These are phyloP conservation scores for Alternaria consortialis DNA, from an alignment of 2,329 filamentous ascomycete species.

Conservation along the genomic window DNA sequence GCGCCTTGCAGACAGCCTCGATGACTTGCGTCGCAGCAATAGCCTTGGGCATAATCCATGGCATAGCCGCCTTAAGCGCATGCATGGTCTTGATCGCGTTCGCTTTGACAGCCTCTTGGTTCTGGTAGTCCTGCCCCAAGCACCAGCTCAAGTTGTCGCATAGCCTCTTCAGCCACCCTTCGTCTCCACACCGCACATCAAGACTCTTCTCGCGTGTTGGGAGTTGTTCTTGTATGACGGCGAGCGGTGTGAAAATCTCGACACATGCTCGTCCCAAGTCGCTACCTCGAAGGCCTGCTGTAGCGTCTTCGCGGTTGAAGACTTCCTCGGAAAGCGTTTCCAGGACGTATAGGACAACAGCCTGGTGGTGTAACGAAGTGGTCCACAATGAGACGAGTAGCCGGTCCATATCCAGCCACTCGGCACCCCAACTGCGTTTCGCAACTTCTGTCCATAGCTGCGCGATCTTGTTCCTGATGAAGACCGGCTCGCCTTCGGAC, in stretches of 20 bases:
- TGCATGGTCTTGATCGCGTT: slow-evolving; percentile 81
- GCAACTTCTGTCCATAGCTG: slow-evolving; percentile 95
- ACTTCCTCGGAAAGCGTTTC: slow-evolving; percentile 95
- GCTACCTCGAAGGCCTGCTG: slow-evolving; percentile 82
- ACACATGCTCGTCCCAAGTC: slow-evolving; percentile 88
- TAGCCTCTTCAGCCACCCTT: slow-evolving; percentile 87
- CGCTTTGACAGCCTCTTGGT: slow-evolving; percentile 71
- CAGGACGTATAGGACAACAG: slow-evolving; percentile 86
- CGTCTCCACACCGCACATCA: slow-evolving; percentile 76
- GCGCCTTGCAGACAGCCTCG: slow-evolving; percentile 51
- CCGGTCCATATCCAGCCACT: slow-evolving; percentile 95
- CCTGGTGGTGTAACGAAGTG: slow-evolving; percentile 71
- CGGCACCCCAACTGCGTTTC: slow-evolving; percentile 89
- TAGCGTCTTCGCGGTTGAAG: slow-evolving; percentile 88
- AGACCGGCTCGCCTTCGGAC: slow-evolving; percentile 76
- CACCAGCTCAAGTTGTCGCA: slow-evolving; percentile 78
- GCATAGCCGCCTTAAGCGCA: slow-evolving; percentile 79
- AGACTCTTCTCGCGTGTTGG: slow-evolving; percentile 74
- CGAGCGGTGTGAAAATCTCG: slow-evolving; percentile 87
- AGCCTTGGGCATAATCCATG: slow-evolving; percentile 87
- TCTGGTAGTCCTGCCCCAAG: slow-evolving; percentile 70
- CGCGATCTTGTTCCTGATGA: slow-evolving; percentile 90
- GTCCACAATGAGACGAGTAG: slow-evolving; percentile 83
- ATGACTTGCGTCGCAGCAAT: slow-evolving; percentile 65
- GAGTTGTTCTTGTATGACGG: slow-evolving; percentile 78